phyloP scores from a whole-genome alignment of 1,139 yeast genomes.

The Nakaseomyces uthaithaninus region DNA sequence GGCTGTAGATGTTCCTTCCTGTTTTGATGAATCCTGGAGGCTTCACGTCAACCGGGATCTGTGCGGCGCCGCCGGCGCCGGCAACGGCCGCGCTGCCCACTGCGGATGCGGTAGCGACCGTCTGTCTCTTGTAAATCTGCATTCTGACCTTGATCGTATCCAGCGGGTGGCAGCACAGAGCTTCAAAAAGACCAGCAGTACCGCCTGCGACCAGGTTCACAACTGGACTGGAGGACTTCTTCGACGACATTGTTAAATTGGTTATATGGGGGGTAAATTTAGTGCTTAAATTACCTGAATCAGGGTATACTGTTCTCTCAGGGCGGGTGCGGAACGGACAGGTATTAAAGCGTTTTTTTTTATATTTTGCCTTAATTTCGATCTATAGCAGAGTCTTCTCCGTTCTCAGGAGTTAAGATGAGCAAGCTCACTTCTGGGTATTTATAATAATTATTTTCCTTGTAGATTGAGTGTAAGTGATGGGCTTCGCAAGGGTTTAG shows the following conservation, averaged over 20 bases:
- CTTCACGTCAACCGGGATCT: slow-evolving; percentile 30
- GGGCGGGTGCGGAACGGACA: too few relatives aligned
- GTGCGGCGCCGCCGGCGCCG: slow-evolving; percentile 3
- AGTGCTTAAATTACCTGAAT: too few relatives aligned
- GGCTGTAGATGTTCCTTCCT: slow-evolving; percentile 66
- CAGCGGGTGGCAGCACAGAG: slow-evolving; percentile 90
- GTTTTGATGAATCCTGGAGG: slow-evolving; percentile 83
- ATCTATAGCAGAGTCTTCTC: too few relatives aligned
- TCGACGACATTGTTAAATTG: slow-evolving; percentile 16
- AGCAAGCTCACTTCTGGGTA: too few relatives aligned
- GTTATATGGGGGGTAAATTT: too few relatives aligned
- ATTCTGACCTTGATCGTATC: slow-evolving; percentile 93
- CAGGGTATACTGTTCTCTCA: too few relatives aligned
- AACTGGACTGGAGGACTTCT: slow-evolving; percentile 39
- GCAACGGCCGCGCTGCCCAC: background rate
- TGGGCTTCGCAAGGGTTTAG: too few relatives aligned
- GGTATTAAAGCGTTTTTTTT: too few relatives aligned
- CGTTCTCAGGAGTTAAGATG: too few relatives aligned
- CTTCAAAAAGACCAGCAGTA: slow-evolving; percentile 93
- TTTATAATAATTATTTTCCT: too few relatives aligned
- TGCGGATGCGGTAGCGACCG: slow-evolving; percentile 34
- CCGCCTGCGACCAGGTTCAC: slow-evolving; percentile 92
- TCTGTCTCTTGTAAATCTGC: slow-evolving; percentile 68
- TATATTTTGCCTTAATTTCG: too few relatives aligned
- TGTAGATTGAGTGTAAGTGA: too few relatives aligned